Conservation (phyloP, 495 filamentous ascomycete species). For the Glarea lozoyensis region DNA sequence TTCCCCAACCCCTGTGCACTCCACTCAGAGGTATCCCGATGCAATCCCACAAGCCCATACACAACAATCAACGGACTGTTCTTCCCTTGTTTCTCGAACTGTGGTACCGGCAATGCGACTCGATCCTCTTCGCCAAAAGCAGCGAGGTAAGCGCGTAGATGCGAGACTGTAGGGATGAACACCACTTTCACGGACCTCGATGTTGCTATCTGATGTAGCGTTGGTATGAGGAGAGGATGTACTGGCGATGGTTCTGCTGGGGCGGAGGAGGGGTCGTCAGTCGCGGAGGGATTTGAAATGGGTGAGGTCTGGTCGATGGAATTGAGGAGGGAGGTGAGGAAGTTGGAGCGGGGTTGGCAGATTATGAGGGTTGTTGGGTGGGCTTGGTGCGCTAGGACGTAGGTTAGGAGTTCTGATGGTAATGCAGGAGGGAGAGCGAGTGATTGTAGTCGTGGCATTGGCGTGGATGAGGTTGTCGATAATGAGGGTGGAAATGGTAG, state of each 20-base stretch:
- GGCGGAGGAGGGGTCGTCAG: constrained; percentile 5
- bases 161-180: constrained; percentile 66
- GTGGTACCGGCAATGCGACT: neutral
- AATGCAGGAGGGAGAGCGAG: constrained; percentile 35
- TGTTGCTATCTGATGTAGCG: constrained; percentile 57
- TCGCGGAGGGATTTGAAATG: constrained; percentile 1
- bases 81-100: constrained; percentile 9
- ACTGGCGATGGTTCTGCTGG: constrained; percentile 2
- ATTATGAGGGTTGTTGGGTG: constrained; percentile 56
- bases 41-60: constrained; percentile 57
- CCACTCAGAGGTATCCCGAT: constrained; percentile 68
- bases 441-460: constrained; percentile 8
- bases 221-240: constrained; percentile 46
- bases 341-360: constrained; percentile 56
- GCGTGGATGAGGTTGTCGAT: neutral
- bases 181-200: constrained; percentile 58
- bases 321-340: constrained; percentile 39
- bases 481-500: too few species aligned
- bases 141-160: constrained; percentile 67
- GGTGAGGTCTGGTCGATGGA: constrained; percentile 1
- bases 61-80: constrained; percentile 44
- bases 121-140: constrained; percentile 6
- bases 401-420: constrained; percentile 52
- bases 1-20: constrained; percentile 73
- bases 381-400: constrained; percentile 47